Evolutionary conservation across 169 alveolate genomes (phyloP).

Genomic region (Plasmodium reichenowi): DNA sequence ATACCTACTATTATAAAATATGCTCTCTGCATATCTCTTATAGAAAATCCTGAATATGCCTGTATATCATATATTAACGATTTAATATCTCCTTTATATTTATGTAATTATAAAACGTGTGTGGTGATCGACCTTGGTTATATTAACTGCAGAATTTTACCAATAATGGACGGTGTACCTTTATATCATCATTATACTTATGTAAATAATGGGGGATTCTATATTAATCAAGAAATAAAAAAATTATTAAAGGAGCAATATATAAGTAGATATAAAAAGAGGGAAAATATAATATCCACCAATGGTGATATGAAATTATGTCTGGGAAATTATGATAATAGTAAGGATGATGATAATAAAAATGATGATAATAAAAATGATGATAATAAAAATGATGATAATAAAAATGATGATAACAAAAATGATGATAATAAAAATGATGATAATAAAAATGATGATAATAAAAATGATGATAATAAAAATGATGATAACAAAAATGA

Average conservation of each 20-base stretch:
- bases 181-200: conserved; percentile 70
- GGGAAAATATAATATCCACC: not conserved
- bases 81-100: conserved; percentile 57
- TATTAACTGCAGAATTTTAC: conserved; percentile 50
- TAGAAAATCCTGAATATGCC: conserved; percentile 41
- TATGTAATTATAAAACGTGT: conserved; percentile 73
- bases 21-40: conserved; percentile 65
- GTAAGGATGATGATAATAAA: not conserved
- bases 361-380: not conserved
- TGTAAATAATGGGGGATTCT: conserved; percentile 71
- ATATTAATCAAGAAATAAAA: conserved; percentile 51
- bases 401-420: not conserved
- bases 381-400: not conserved
- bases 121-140: conserved; percentile 65
- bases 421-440: not conserved
- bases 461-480: not conserved
- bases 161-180: conserved; percentile 61
- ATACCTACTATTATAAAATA: conserved; percentile 66
- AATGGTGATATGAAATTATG: too few species aligned
- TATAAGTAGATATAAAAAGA: conserved; percentile 9
- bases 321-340: not conserved
- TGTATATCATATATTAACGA: conserved; percentile 67
- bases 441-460: not conserved
- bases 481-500: not conserved
- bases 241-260: conserved; percentile 63